These are phyloP conservation scores for Taphrina communis DNA, from an alignment of 1,139 yeast genomes.

Conservation along the genomic window DNA sequence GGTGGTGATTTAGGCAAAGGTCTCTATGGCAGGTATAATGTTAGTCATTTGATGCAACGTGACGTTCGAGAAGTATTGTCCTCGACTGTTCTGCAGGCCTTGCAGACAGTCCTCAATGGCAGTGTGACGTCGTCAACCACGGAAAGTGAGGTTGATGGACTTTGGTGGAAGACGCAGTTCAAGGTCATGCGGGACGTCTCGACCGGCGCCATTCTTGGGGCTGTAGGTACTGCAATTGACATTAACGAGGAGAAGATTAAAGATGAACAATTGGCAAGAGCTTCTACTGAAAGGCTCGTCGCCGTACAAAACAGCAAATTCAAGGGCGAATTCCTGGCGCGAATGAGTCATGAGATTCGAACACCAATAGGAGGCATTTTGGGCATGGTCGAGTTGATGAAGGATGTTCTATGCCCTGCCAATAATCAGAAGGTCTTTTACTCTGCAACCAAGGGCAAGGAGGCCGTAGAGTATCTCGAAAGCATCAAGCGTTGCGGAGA, in stretches of 20 bases:
- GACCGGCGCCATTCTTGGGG: constrained; percentile 39
- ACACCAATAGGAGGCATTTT: constrained; percentile 91
- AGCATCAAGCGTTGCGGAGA: constrained; percentile 79
- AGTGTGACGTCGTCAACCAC: constrained; percentile 14
- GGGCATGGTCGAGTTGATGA: constrained; percentile 89
- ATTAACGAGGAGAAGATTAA: constrained; percentile 51
- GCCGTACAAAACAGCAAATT: constrained; percentile 92
- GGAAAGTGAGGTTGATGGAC: constrained; percentile 50
- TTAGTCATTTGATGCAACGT: constrained; percentile 6
- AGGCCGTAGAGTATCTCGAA: constrained; percentile 78
- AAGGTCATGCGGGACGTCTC: constrained; percentile 46
- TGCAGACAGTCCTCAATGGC: constrained; percentile 39
- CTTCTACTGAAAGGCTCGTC: constrained; percentile 63
- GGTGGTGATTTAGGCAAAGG: constrained; percentile 20
- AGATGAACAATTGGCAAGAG: constrained; percentile 73
- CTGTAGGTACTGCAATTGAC: constrained; percentile 50
- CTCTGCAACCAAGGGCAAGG: constrained; percentile 63
- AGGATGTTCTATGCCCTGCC: constrained; percentile 58
- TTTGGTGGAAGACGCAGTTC: constrained; percentile 46
- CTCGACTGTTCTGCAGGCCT: constrained; percentile 8
- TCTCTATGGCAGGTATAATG: constrained; percentile 22
- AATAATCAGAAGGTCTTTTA: constrained; percentile 17
- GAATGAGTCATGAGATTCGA: constrained; percentile 87
- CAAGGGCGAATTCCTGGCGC: constrained; percentile 87
- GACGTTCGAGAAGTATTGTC: constrained; percentile 28